These are phyloP conservation scores for Volutella citrinella DNA, from an alignment of 2,329 filamentous ascomycete species.

Conservation along the genomic window DNA sequence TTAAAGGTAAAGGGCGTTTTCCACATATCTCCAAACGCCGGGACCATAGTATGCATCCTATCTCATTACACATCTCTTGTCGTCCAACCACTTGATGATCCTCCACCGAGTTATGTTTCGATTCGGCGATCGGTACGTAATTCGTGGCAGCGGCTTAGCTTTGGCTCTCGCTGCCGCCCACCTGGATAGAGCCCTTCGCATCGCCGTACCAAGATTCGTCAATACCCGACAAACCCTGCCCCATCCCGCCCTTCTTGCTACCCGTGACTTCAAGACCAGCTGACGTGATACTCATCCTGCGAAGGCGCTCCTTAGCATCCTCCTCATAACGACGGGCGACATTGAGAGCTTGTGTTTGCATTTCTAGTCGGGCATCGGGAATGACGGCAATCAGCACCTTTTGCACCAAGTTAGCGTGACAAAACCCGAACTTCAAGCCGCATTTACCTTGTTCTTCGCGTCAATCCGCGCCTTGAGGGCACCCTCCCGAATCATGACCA, in stretches of 20 bases:
- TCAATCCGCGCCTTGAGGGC: conserved; percentile 79
- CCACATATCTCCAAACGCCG: conserved; percentile 24
- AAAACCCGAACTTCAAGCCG: too few relatives aligned
- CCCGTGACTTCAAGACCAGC: conserved; percentile 67
- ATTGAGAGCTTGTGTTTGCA: conserved; percentile 68
- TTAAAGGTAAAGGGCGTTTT: conserved; percentile 18
- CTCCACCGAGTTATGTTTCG: too few relatives aligned
- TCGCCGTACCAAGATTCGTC: conserved; percentile 37
- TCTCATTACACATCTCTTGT: too few relatives aligned
- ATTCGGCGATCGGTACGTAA: too few relatives aligned
- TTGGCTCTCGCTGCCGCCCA: too few relatives aligned
- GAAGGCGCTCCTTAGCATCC: conserved; percentile 71
- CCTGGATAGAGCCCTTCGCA: conserved; percentile 7
- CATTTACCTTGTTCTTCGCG: conserved; percentile 68
- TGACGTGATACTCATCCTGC: conserved; percentile 71
- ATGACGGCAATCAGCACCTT: conserved; percentile 72
- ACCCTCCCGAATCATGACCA: conserved; percentile 70
- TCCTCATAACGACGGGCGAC: conserved; percentile 70
- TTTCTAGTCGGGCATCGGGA: conserved; percentile 61
- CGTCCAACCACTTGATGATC: too few relatives aligned
- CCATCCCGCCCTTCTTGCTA: conserved; percentile 17
- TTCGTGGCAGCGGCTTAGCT: too few relatives aligned
- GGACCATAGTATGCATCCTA: conserved; percentile 13
- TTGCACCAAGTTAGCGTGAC: conserved; percentile 5
- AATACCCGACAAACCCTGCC: conserved; percentile 12